phyloP scores from a whole-genome alignment of 257 asterid species.

The Lycium barbarum region DNA sequence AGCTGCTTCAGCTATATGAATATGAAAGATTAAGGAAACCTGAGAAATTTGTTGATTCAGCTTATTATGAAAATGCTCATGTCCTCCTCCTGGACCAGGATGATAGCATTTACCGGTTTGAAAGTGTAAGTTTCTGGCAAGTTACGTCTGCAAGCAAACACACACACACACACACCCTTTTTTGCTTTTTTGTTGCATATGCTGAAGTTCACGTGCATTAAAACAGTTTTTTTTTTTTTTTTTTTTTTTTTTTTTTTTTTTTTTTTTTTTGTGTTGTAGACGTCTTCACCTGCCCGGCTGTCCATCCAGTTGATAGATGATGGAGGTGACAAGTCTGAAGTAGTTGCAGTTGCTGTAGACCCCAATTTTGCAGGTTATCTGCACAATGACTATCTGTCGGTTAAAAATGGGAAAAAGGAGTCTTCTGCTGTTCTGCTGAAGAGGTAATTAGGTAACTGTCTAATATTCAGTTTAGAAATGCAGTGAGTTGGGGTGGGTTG shows the following conservation, averaged over 20 bases:
- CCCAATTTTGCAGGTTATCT: conserved; percentile 85
- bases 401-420: conserved; percentile 69
- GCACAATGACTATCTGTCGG: conserved; percentile 76
- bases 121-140: conserved; percentile 63
- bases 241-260: conserved; percentile 36
- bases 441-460: conserved; percentile 56
- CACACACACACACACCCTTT: too few species aligned
- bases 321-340: conserved; percentile 86
- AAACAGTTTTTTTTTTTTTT: conserved; percentile 39
- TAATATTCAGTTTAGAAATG: conserved; percentile 5
- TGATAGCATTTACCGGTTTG: conserved; percentile 55
- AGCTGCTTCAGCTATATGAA: conserved; percentile 53
- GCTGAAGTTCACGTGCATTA: conserved; percentile 18
- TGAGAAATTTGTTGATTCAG: conserved; percentile 50
- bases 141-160: neutral
- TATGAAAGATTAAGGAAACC: conserved; percentile 54
- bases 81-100: conserved; percentile 45
- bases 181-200: neutral
- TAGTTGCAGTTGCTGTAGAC: conserved; percentile 92
- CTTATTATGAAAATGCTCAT: conserved; percentile 56
- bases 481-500: conserved; percentile 22
- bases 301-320: conserved; percentile 94
- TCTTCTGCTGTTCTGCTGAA: conserved; percentile 67
- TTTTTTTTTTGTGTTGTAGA: conserved; percentile 53
- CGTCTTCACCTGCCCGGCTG: conserved; percentile 66